Percentiles rank a stretch among this genome's conserved stretches.
Evolutionary conservation across 768 basidiomycete species (phyloP).

Genomic region (Lactifluus pinguis): DNA sequence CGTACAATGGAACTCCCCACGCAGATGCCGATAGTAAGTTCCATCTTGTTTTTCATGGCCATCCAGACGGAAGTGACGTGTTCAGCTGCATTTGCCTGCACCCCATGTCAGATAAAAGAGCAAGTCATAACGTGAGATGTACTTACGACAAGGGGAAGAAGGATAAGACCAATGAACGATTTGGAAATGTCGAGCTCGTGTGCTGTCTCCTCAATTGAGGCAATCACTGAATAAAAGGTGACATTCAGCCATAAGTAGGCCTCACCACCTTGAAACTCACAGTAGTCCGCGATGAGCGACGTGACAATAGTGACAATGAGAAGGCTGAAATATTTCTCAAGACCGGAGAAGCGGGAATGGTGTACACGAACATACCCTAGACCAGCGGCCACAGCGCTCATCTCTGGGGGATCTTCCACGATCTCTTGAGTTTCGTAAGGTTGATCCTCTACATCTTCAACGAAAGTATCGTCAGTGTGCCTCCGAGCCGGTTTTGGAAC

Average conservation of each 20-base stretch:
- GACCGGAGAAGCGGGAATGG: background rate
- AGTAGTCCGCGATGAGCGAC: slow-evolving; percentile 81
- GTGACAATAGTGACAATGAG: slow-evolving; percentile 71
- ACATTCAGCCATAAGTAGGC: background rate
- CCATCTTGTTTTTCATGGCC: slow-evolving; percentile 71
- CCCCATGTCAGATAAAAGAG: background rate
- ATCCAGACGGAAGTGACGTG: slow-evolving; percentile 84
- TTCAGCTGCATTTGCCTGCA: slow-evolving; percentile 73
- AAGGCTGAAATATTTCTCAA: slow-evolving; percentile 36
- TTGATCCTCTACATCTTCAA: background rate
- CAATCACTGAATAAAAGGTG: slow-evolving; percentile 49
- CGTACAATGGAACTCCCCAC: slow-evolving; percentile 75
- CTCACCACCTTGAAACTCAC: slow-evolving; percentile 36
- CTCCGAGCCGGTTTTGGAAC: slow-evolving; percentile 17
- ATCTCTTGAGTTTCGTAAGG: slow-evolving; percentile 20
- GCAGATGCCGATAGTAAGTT: slow-evolving; percentile 69
- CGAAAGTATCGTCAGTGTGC: background rate
- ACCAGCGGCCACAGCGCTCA: slow-evolving; percentile 64
- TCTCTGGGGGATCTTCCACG: slow-evolving; percentile 37
- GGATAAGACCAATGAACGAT: slow-evolving; percentile 76
- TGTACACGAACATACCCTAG: slow-evolving; percentile 31
- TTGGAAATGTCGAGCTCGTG: slow-evolving; percentile 73
- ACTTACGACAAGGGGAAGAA: slow-evolving; percentile 79
- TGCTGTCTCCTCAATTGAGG: slow-evolving; percentile 88
- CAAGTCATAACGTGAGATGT: background rate